A percentile compares a stretch with the other conserved stretches of the same genome.
Conservation (phyloP, 345 rosid genomes). For the Linum tenue region DNA sequence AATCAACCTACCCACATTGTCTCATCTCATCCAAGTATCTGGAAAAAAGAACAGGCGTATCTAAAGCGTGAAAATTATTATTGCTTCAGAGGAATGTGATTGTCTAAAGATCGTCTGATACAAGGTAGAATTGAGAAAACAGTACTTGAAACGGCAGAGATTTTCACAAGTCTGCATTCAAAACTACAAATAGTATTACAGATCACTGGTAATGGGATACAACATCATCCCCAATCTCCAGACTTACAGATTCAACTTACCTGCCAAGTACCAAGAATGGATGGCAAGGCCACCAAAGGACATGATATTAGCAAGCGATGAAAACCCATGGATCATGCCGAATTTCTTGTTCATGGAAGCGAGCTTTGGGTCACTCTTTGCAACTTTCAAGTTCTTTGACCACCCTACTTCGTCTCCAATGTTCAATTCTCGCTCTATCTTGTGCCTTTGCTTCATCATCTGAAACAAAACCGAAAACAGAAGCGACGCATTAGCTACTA, state of each 20-base stretch:
- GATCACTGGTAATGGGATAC: too few species aligned
- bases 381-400: slow-evolving; percentile 77
- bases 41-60: too few species aligned
- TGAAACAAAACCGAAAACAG: slow-evolving; percentile 17
- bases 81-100: too few species aligned
- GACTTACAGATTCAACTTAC: slow-evolving; percentile 68
- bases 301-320: slow-evolving; percentile 87
- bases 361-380: slow-evolving; percentile 75
- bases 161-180: too few species aligned
- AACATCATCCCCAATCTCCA: not conserved
- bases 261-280: slow-evolving; percentile 96
- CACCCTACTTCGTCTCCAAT: slow-evolving; percentile 78
- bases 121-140: too few species aligned
- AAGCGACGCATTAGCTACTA: not conserved
- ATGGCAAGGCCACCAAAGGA: slow-evolving; percentile 89
- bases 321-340: slow-evolving; percentile 95
- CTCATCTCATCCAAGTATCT: too few species aligned
- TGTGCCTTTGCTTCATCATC: slow-evolving; percentile 99
- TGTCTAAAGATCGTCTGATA: too few species aligned
- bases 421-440: slow-evolving; percentile 71
- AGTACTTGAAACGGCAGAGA: too few species aligned
- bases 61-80: too few species aligned
- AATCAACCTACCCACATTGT: too few species aligned
- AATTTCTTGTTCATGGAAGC: slow-evolving; percentile 98
- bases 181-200: too few species aligned